Evolutionary conservation across 306 rosid genomes (phyloP).

Genomic region (Luffa aegyptiaca): DNA sequence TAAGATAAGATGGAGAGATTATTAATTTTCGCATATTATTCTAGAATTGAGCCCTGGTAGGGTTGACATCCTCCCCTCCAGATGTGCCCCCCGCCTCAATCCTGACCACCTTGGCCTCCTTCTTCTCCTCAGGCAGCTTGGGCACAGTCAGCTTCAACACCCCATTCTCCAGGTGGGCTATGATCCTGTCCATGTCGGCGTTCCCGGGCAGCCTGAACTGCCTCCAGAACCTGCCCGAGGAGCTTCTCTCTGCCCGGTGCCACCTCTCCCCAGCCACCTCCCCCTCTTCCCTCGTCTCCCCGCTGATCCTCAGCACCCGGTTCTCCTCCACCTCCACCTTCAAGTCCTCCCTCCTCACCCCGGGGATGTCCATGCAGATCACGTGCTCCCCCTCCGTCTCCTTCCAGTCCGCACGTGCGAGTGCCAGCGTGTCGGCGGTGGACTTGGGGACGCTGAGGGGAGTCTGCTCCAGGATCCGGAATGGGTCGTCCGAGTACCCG

Average conservation of each 20-base stretch:
- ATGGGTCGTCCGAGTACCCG: background rate
- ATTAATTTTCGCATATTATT: too few species aligned
- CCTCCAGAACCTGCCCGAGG: background rate
- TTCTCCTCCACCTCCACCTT: constrained; percentile 2
- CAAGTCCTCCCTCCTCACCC: background rate
- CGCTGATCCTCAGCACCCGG: background rate
- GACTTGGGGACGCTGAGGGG: background rate
- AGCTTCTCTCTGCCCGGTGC: background rate
- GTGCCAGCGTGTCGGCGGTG: background rate
- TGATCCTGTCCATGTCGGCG: background rate
- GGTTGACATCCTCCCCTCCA: background rate
- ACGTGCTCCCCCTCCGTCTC: background rate
- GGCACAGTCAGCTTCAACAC: background rate
- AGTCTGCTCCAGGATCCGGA: background rate
- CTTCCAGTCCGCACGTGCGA: background rate
- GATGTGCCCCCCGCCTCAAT: background rate
- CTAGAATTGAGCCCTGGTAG: background rate
- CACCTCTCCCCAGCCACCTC: background rate
- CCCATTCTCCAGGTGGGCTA: background rate
- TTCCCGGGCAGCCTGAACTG: background rate
- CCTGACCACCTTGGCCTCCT: background rate
- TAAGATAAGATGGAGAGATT: too few species aligned
- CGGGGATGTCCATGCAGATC: background rate
- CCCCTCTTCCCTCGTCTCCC: background rate
- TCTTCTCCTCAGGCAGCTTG: background rate